Evolutionary conservation across 441 rosid genomes (phyloP).

Genomic region (Manihot esculenta): DNA sequence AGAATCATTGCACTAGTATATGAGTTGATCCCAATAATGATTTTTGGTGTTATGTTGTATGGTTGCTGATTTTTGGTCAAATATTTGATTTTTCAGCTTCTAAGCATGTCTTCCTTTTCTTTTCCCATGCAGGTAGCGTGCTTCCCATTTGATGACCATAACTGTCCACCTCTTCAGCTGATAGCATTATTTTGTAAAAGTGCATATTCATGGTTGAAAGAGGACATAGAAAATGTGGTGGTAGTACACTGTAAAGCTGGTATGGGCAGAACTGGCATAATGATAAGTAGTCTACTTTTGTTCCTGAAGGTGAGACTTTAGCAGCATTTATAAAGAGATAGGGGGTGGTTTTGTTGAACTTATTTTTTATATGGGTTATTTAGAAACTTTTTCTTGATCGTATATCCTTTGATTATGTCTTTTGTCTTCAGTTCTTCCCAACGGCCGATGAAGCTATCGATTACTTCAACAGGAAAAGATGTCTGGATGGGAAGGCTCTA

Average conservation of each 20-base stretch:
- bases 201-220: constrained; percentile 85
- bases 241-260: constrained; percentile 94
- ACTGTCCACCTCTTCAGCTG: constrained; percentile 79
- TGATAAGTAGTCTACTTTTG: constrained; percentile 83
- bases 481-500: constrained; percentile 82
- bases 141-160: constrained; percentile 89
- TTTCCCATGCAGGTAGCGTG: constrained; percentile 55
- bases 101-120: neutral
- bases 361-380: constrained; percentile 2
- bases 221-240: constrained; percentile 79
- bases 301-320: constrained; percentile 58
- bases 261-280: constrained; percentile 86
- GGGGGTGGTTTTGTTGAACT: neutral
- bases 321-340: constrained; percentile 6
- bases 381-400: constrained; percentile 11
- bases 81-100: constrained; percentile 15
- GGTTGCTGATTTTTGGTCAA: neutral
- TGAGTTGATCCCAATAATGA: neutral
- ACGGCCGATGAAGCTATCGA: constrained; percentile 69
- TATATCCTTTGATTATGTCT: constrained; percentile 26
- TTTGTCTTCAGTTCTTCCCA: constrained; percentile 64
- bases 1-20: neutral
- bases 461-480: constrained; percentile 85
- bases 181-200: constrained; percentile 78
- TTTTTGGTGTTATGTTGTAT: neutral